These are phyloP conservation scores for Myochromella boudieri DNA, from an alignment of 768 basidiomycete species.

Conservation along the genomic window DNA sequence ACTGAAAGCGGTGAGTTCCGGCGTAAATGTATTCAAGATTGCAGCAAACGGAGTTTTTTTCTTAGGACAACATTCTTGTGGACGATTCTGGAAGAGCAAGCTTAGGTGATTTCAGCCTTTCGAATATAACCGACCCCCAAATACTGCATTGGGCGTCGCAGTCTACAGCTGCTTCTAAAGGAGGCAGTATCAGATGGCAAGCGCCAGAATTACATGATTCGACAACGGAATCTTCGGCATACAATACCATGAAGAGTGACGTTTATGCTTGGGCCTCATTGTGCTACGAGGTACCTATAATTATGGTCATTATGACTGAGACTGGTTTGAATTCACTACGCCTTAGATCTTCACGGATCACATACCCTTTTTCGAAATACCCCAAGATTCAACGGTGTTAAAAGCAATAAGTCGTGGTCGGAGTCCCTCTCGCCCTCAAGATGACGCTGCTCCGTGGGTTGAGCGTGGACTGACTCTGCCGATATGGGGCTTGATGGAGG, in stretches of 20 bases:
- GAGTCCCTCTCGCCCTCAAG: not conserved
- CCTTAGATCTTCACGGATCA: conserved; percentile 8
- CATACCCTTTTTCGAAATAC: not conserved
- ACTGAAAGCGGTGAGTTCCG: conserved; percentile 25
- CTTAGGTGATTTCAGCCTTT: conserved; percentile 24
- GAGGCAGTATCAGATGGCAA: conserved; percentile 11
- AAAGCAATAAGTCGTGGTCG: not conserved
- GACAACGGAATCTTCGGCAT: not conserved
- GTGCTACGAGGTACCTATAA: conserved; percentile 12
- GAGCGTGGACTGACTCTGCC: not conserved
- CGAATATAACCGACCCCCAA: conserved; percentile 12
- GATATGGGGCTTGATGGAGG: conserved; percentile 5
- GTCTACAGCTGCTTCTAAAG: conserved; percentile 8
- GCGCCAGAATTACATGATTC: conserved; percentile 12
- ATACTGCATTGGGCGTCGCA: conserved; percentile 17
- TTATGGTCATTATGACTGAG: not conserved
- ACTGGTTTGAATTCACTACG: no score
- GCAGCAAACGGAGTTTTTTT: not conserved
- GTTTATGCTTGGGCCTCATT: conserved; percentile 14
- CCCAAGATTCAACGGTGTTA: not conserved
- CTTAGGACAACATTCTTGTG: conserved; percentile 20
- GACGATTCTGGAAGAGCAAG: conserved; percentile 17
- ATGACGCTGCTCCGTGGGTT: not conserved
- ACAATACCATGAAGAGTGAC: conserved; percentile 14
- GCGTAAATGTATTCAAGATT: not conserved